Evolutionary conservation across 1,284 basidiomycete genomes (phyloP), one percentile per base, ranked within the genome.

Genomic region (Pyrrhoderma noxium): DNA sequence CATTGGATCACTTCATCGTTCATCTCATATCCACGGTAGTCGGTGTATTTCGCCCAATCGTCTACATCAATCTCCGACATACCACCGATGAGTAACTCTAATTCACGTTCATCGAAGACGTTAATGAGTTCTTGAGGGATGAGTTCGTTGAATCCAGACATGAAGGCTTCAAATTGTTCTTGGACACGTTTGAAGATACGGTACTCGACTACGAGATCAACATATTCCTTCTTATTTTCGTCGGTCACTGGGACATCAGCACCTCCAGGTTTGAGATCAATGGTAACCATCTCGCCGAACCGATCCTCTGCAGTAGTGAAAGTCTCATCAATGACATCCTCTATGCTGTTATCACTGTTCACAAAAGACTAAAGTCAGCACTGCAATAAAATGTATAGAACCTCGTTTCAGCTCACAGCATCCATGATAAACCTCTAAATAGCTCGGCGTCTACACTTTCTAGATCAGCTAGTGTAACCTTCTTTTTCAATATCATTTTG

Each of bases 201-300:
- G 72, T 97, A 98, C 61, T 91, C 88, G 41, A 97, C 93, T 51
- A 98, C 86, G 27, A 82, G 76, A 59, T 97, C 92, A 52, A 99
- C 93, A 62, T 99, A 99, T 61, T 99, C 96, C 73, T 90, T 93
- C 81, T 99, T 99, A 80, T 99, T 99, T 49, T 89, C 89, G 67
- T 99, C 89, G 0, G 93, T 98, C 31, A 99, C 93, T 2, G 85
- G 72, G 27, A 95, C 73, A 51, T 92, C 79, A 56, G 77, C 84
- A 31, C 96, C 96, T 44, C 82, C 85, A 14, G 89, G 80, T 72
- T 88, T 94, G 62, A 99, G 79, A 54, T 98, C 93, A 56, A 97
- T 84, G 8, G 90, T 93, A 41, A 97, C 86, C 60, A 94, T 80
- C 71, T 98, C 94, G 56, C 96, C 96, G 63, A 99, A 99, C 57